These are phyloP conservation scores for Teunomyces aglyptinius DNA, from an alignment of 805 yeast species.

Conservation along the genomic window DNA sequence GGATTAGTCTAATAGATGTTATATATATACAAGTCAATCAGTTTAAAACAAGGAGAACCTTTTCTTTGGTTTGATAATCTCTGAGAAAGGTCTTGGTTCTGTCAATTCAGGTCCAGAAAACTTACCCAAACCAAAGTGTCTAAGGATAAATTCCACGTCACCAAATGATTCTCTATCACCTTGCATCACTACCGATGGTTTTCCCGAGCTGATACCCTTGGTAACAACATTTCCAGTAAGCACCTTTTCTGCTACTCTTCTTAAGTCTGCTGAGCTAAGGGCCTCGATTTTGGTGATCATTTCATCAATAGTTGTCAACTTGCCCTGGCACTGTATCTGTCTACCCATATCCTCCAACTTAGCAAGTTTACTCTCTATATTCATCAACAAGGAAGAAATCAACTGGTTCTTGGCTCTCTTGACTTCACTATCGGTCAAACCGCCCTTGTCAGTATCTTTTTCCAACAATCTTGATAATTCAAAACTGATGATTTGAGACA, in stretches of 20 bases:
- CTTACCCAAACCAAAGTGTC: constrained; percentile 71
- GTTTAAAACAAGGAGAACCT: constrained; percentile 19
- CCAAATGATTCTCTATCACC: constrained; percentile 86
- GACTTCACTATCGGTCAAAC: constrained; percentile 70
- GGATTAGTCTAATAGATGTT: constrained; percentile 11
- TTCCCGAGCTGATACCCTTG: constrained; percentile 46
- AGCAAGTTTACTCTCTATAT: constrained; percentile 89
- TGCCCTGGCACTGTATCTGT: constrained; percentile 83
- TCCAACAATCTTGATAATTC: constrained; percentile 38
- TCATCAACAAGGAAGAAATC: constrained; percentile 84
- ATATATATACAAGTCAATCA: constrained; percentile 7
- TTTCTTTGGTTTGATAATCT: constrained; percentile 11
- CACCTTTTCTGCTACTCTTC: constrained; percentile 69
- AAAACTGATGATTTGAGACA: constrained; percentile 70
- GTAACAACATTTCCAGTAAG: constrained; percentile 64
- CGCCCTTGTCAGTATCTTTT: constrained; percentile 43
- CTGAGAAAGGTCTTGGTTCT: constrained; percentile 14
- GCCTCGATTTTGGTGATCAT: constrained; percentile 76
- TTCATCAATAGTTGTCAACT: constrained; percentile 69
- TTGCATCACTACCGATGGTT: constrained; percentile 86
- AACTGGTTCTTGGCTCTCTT: constrained; percentile 90
- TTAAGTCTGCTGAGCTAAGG: constrained; percentile 66
- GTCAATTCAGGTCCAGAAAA: constrained; percentile 18
- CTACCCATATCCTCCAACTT: constrained; percentile 94
- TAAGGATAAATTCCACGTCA: constrained; percentile 66